Conservation (phyloP, 2,329 filamentous ascomycete genomes). For the Colletotrichum plurivorum region DNA sequence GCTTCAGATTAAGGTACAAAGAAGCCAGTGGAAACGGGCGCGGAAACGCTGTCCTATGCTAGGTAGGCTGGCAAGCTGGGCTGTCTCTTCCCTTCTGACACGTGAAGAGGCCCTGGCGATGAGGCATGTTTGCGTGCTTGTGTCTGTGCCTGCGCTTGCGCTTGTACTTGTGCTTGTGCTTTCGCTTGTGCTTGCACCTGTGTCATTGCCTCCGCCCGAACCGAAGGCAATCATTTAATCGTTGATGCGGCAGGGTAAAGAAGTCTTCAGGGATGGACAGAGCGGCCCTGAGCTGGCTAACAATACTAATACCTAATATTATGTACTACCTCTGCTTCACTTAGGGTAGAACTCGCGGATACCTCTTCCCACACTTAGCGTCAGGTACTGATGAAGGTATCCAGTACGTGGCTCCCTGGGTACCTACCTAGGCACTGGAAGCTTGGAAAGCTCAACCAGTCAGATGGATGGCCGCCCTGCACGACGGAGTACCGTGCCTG, state of each 20-base stretch:
- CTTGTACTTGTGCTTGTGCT: not conserved
- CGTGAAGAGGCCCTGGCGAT: conserved; percentile 32
- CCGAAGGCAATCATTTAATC: no score
- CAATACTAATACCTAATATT: no score
- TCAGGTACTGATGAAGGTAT: no score
- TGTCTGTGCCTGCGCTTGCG: not conserved
- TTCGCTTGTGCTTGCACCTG: not conserved
- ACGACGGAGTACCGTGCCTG: conserved; percentile 11
- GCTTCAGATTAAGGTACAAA: conserved; percentile 33
- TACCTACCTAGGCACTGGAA: not conserved
- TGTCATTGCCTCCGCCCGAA: not conserved
- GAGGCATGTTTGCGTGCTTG: not conserved
- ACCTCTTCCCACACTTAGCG: no score
- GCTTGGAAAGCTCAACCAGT: not conserved
- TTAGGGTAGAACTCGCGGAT: no score
- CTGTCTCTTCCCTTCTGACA: conserved; percentile 18
- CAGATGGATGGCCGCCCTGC: conserved; percentile 12
- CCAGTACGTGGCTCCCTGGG: no score
- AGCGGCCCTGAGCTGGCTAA: no score
- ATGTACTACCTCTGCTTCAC: no score
- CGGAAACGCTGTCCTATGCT: not conserved
- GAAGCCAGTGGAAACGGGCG: conserved; percentile 25
- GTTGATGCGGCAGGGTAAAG: no score
- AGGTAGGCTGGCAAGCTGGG: not conserved
- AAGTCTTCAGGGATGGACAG: no score